Base-by-base conservation (phyloP, 805 yeast species). In the Saccharomycopsis sp. region DNA sequence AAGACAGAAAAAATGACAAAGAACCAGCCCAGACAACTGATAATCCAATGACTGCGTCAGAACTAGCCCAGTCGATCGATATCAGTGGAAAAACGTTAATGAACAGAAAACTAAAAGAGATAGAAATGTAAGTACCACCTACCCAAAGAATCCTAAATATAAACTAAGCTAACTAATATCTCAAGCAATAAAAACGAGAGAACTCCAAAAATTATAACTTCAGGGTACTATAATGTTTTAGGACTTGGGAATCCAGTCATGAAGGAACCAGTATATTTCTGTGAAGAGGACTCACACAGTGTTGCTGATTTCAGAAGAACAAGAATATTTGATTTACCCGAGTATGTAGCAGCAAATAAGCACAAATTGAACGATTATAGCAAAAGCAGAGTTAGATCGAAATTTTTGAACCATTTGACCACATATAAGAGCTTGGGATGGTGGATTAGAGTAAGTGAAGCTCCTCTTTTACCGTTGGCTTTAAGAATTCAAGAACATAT, bases 321-420 rank as follows among this genome's bases (percentile, higher is more conserved):
- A 44, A 44, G 49, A 17, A n/a, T 50, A 7, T 58, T 58, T 52
- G 62, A 58, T 22, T 22, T 58, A 8, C 62, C 58, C 9, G 34
- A 41, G 20, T 47, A 47, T 2, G 34, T 58, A 2, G 56, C 24
- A 25, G 47, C 24, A 17, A 44, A 52, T 23, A n/a, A 34, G 3
- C 24, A 34, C n/a, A 52, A 53, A 20, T 42, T 59, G 14, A 53
- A 29, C 19, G 62, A 59, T 22, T 56, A 59, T 34, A 22, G 52
- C 20, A 54, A 57, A 2, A 44, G 59, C 23, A 49, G 20, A 14
- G 54, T 56, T 35, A 19, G 52, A 38, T 53, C 59, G 15, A 53
- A 34, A 35, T 25, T 47, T 35, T 25, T 59, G 0, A 59, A 59
- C 35, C 62, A 56, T 38, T 38, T 59, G 25, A 50, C 56, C 8